Evolutionary conservation across 2,329 filamentous ascomycete species (phyloP), one percentile per base, ranked within the genome.

Genomic region (Sclerotinia spermophila): DNA sequence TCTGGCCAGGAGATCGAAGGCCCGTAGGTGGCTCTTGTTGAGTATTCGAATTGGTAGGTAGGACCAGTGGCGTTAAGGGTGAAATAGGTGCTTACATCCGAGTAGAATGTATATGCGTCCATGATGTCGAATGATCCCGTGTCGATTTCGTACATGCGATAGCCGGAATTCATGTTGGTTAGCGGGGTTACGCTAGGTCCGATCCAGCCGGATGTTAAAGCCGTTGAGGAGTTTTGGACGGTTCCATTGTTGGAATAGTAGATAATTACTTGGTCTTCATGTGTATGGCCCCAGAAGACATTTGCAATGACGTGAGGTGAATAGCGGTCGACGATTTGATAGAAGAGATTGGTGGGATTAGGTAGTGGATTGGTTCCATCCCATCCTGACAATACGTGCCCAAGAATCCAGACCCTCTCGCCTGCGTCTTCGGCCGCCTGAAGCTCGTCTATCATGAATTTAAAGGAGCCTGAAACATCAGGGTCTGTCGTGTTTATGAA

Each of bases 331-430:
- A 87, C 77, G 64, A 86, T 86, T 74, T 85, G 83, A 73, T 85
- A 86, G 81, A 87, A 83, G 53, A 87, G 81, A 74, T 86, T 82
- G 1, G 81, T 83, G 0, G 86, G 86, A 68, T 86, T 86, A 6
- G 83, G 82, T 10, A 86, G 77, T 3, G 85, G 83, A 71, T 87
- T 87, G 3, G 78, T 78, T 38, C 86, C 86, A 75, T 87, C 85
- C 84, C 85, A 88, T 11, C 86, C 86, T 35, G 82, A 83, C 13
- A 86, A 81, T 19, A 88, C 85, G 68, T 87, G 85, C 7, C 83
- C 85, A 10, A 86, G 75, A 8, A 87, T 81, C 85, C 85, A 87
- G 40, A 86, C 85, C 15, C 84, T 79, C 73, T 87, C 85, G 7
- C 71, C 81, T 13, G 80, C 80, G 72, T 85, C 83, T 75, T 87